Conservation (phyloP, 257 asterid species). For the Solanum bulbocastanum region DNA sequence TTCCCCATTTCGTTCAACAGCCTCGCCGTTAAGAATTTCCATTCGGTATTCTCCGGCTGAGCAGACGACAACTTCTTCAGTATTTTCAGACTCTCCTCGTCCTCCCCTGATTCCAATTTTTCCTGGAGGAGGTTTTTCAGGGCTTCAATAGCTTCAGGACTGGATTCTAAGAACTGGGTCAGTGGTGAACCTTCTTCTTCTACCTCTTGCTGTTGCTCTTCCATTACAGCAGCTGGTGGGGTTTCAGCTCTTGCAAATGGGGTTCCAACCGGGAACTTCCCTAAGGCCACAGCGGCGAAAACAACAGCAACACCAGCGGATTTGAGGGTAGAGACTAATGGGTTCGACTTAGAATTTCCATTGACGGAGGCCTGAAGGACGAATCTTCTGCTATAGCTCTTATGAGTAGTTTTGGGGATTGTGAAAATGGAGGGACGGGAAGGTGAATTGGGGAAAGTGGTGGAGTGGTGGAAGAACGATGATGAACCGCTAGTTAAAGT, state of each 20-base stretch:
- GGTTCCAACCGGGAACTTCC: conserved; percentile 15
- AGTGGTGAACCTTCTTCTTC: conserved; percentile 27
- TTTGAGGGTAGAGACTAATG: conserved; percentile 29
- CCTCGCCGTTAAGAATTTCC: conserved; percentile 64
- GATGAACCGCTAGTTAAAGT: not conserved
- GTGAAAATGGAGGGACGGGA: not conserved
- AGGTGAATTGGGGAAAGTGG: not conserved
- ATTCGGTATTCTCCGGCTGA: conserved; percentile 56
- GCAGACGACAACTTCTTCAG: conserved; percentile 35
- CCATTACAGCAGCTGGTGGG: conserved; percentile 20
- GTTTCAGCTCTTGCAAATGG: conserved; percentile 22
- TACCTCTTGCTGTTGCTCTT: conserved; percentile 1
- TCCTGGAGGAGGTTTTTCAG: conserved; percentile 47
- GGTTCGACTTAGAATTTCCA: conserved; percentile 12
- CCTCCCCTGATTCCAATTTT: conserved; percentile 62
- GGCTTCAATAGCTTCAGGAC: conserved; percentile 40
- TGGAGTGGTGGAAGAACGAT: not conserved
- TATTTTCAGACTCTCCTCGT: conserved; percentile 50
- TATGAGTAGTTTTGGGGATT: not conserved
- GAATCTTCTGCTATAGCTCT: not conserved
- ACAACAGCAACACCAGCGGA: conserved; percentile 37
- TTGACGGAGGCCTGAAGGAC: conserved; percentile 5
- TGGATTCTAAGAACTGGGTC: conserved; percentile 37
- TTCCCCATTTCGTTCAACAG: conserved; percentile 57
- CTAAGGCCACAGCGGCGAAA: conserved; percentile 46